Evolutionary conservation across 2,329 filamentous ascomycete genomes (phyloP), one percentile per base, ranked within the genome.

Genomic region (Fusarium sambucinum): DNA sequence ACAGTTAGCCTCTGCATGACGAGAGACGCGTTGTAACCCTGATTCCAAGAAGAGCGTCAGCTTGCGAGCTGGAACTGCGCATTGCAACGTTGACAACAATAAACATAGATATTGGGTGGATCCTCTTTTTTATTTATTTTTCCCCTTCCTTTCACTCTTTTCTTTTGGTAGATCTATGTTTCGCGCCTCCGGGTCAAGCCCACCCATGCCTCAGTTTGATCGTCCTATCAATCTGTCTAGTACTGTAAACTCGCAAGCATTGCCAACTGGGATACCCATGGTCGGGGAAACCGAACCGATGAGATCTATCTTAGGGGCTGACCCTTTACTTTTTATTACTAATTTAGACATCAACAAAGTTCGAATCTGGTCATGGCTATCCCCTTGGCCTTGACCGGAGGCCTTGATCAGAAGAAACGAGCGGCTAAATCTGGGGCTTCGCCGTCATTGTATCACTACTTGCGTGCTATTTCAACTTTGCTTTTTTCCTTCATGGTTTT

Each of bases 341-440:
- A 40, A 14, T 51, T 42, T 30, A 23, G 38, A 40, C n/a, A 53
- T 40, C 35, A 30, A 45, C 40, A 27, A 27, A 47, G 41, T 37
- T 35, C 37, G 13, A 33, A 30, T 29, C 21, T 33, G 21, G 53
- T 27, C 29, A 23, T 30, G 37, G 21, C 25, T 27, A n/a, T 41
- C 30, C 32, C 37, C 50, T 51, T 44, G 51, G 52, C 51, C 44
- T 33, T 25, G 52, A 46, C 60, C 65, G 47, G 25, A 56, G 37
- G 38, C 35, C 45, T 64, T 53, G 59, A 33, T 37, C 54, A 63
- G 35, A 37, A 38, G 30, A 55, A 69, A 47, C 55, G 55, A 61
- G 52, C 67, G 63, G 67, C 25, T 69, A 70, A 69, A 57, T 67
- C 63, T 69, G 66, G 66, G 67, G 66, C 66, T 10, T 7, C 30